Evolutionary conservation across 2,329 filamentous ascomycete genomes (phyloP).

Genomic region (Xylaria sp.): DNA sequence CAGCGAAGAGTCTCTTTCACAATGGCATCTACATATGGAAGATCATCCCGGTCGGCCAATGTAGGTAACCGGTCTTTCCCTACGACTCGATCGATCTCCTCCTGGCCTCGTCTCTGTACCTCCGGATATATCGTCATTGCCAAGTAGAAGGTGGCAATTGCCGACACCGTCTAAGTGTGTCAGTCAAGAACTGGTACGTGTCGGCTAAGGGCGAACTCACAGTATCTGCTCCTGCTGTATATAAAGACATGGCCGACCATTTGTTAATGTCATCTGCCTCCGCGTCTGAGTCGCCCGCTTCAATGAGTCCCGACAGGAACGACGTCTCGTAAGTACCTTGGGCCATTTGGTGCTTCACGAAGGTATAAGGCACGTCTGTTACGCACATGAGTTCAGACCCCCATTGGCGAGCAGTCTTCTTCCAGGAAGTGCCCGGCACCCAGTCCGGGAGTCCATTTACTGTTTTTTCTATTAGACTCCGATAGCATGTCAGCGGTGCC

Average conservation of each 20-base stretch:
- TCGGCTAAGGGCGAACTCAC: constrained; percentile 12
- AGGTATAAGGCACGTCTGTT: constrained; percentile 28
- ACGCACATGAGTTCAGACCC: constrained; percentile 14
- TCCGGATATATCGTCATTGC: constrained; percentile 61
- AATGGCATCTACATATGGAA: constrained; percentile 46
- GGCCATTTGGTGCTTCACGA: constrained; percentile 38
- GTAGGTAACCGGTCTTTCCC: constrained; percentile 46
- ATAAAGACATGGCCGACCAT: constrained; percentile 41
- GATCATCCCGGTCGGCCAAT: constrained; percentile 39
- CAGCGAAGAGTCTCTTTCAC: constrained; percentile 46
- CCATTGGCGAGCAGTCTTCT: constrained; percentile 26
- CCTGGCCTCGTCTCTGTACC: constrained; percentile 53
- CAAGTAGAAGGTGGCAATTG: constrained; percentile 55
- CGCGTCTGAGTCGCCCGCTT: constrained; percentile 26
- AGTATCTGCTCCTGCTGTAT: constrained; percentile 43
- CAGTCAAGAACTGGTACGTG: not conserved
- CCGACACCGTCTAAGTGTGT: constrained; percentile 14
- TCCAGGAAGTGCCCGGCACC: constrained; percentile 32
- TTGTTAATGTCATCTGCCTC: constrained; percentile 38
- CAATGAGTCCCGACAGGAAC: constrained; percentile 39
- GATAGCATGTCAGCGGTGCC: not conserved
- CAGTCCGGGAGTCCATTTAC: constrained; percentile 30
- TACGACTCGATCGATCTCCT: constrained; percentile 47
- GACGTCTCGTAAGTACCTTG: constrained; percentile 37
- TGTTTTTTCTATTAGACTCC: constrained; percentile 8